Evolutionary conservation across 179 eudicot species (phyloP), one percentile per base, ranked within the genome.

Genomic region (Camellia oleifera): DNA sequence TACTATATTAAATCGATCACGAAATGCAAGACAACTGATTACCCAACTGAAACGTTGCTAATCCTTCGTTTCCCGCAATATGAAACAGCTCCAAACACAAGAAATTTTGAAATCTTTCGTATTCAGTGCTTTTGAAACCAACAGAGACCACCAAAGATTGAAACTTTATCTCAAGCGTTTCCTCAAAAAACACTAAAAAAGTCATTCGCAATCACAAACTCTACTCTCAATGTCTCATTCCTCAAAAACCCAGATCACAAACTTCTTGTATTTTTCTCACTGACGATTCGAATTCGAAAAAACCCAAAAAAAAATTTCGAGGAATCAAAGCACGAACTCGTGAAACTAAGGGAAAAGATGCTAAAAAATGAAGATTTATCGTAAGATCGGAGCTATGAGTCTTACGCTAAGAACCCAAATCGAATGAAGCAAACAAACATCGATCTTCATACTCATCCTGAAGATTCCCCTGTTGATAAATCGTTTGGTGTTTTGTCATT

Each of bases 11-110:
- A 32, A 32, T 32, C 40, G 40, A 32, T 32, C 40, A 32, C 40
- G 40, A 32, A 32, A 32, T 32, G 40, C 2, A 32, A 8, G 66
- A 50, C 50, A 56, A 40, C 65, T 13, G 53, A 74, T 57, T 57
- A 58, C 77, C 48, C 65, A 42, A 74, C 77, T 17, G 65, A 56
- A 74, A 74, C 77, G 77, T 40, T 74, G 66, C 18, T 74, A 15
- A 32, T 58, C 66, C 66, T 56, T 54, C 46, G 15, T 57, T 57
- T 26, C 52, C 58, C 66, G 5, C 50, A 20, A 26, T 23, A 15
- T 8, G 11, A 72, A 48, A 48, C 32, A 62, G 70, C 79, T 32
- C 40, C 2, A 32, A 32, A 32, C 40, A 32, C 40, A 32, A 32
- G 40, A 32, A 32, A 32, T 32, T 32, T 32, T 32, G 40, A 32